Evolutionary conservation across 306 rosid species (phyloP), one percentile per base, ranked within the genome.

Genomic region (Chamaecrista fasciculata): DNA sequence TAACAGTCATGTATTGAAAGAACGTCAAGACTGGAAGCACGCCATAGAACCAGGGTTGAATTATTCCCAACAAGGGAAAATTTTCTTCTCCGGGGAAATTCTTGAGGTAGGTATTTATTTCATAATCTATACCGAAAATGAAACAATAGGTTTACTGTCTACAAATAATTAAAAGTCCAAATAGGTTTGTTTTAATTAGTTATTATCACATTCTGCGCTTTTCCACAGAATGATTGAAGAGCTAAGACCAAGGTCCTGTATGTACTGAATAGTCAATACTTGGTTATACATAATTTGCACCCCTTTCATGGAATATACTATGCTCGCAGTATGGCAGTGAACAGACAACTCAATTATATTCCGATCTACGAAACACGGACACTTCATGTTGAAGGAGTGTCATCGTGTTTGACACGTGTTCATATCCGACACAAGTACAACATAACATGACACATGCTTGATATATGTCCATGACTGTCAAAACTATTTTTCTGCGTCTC

Each of bases 51-150:
- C 29, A 25, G 16, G 24, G 61, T 69, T 63, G 57, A 72, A 69
- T 67, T 25, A 73, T 56, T 76, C 46, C 47, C 37, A 42, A 15
- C 51, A 56, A 62, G 62, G 49, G 70, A 65, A 68, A 70, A 69
- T 56, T 47, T 26, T 9, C 21, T 62, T 47, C 31, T 18, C 51
- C 71, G 48, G 24, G 47, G 21, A 50, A 77, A 71, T 8, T 29
- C 42, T 28, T 57, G 23, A 29, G 24, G 55, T 66, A 66, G 69
- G 44, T 48, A 33, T 26, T 40, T 48, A 33, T 26, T 40, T 46
- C 73, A 49, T 34, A 58, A 69, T 40, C 56, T 65, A 56, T 42
- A 43, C 40, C 42, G 42, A 62, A 64, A 57, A 69, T 48, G 42
- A 83, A 39, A 20, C 55, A 75, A 66, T 29, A 34, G 39, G 57